Conservation (phyloP, 345 rosid species). For the Brassica cretica region DNA sequence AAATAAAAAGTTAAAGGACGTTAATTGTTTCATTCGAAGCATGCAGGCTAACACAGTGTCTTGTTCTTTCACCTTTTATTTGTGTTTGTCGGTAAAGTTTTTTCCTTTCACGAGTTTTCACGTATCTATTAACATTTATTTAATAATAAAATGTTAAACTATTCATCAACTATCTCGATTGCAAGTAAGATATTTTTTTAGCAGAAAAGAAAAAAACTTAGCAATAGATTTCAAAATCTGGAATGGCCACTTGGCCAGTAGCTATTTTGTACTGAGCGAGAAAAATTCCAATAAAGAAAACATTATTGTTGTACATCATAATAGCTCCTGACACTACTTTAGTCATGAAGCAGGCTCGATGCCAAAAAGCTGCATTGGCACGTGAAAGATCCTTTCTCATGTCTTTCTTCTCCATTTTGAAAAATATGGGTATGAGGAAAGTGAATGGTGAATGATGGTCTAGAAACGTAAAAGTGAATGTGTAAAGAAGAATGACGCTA, state of each 20-base stretch:
- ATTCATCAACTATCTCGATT: background rate
- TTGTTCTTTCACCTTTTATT: conserved; percentile 17
- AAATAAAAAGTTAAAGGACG: background rate
- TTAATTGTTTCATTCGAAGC: conserved; percentile 7
- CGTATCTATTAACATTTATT: background rate
- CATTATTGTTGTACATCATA: background rate
- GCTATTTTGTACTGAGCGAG: background rate
- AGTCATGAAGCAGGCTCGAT: conserved; percentile 3
- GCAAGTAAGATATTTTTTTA: background rate
- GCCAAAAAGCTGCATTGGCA: conserved; percentile 22
- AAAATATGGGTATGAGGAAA: background rate
- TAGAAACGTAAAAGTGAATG: background rate
- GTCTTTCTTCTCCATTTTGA: background rate
- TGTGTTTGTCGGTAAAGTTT: conserved; percentile 34
- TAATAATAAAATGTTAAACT: background rate
- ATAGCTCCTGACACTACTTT: background rate
- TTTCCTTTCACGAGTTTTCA: conserved; percentile 25
- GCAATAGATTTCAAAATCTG: background rate
- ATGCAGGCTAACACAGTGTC: conserved; percentile 23
- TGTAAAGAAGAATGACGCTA: background rate
- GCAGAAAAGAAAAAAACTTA: background rate
- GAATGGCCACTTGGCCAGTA: background rate
- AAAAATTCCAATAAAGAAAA: background rate
- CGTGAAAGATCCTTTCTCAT: conserved; percentile 28
- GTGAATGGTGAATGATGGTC: background rate